These are phyloP conservation scores for Apiotrichum domesticum DNA, from an alignment of 1,284 basidiomycete genomes.

Conservation along the genomic window DNA sequence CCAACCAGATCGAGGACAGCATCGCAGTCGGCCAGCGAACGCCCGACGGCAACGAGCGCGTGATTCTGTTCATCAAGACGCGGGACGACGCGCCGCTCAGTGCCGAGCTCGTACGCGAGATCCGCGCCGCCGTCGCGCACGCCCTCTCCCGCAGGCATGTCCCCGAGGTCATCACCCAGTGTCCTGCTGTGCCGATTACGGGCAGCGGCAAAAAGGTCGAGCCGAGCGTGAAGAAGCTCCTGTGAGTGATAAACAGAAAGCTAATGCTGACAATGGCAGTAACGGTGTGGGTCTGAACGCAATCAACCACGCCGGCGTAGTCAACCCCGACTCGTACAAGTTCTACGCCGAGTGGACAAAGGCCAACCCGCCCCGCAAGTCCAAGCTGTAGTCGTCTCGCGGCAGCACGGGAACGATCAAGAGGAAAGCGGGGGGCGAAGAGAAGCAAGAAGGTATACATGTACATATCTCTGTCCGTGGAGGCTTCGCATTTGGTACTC, in stretches of 20 bases:
- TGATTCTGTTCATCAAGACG: conserved; percentile 36
- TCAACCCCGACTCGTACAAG: conserved; percentile 14
- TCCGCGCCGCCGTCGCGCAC: conserved; percentile 27
- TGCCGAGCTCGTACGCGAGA: conserved; percentile 13
- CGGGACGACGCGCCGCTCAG: conserved; percentile 16
- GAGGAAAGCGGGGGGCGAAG: too few relatives aligned
- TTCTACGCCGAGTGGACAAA: conserved; percentile 14
- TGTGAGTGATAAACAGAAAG: background rate
- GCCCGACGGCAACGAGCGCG: conserved; percentile 35
- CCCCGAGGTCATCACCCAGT: conserved; percentile 30
- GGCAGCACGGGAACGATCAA: too few relatives aligned
- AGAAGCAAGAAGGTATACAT: too few relatives aligned
- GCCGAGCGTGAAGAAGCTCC: conserved; percentile 18
- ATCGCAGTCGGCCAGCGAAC: conserved; percentile 34
- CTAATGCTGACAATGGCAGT: background rate
- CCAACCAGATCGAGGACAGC: conserved; percentile 29
- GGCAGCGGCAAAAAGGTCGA: conserved; percentile 19
- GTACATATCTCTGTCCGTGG: too few relatives aligned
- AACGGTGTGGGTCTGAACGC: conserved; percentile 14
- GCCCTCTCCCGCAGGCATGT: conserved; percentile 33
- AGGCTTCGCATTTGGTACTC: too few relatives aligned
- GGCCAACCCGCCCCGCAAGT: background rate
- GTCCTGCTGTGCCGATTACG: conserved; percentile 17
- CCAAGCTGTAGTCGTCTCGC: background rate
- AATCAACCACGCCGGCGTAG: conserved; percentile 15